Evolutionary conservation across 495 filamentous ascomycete genomes (phyloP).

Genomic region (Daldinia caldariorum): DNA sequence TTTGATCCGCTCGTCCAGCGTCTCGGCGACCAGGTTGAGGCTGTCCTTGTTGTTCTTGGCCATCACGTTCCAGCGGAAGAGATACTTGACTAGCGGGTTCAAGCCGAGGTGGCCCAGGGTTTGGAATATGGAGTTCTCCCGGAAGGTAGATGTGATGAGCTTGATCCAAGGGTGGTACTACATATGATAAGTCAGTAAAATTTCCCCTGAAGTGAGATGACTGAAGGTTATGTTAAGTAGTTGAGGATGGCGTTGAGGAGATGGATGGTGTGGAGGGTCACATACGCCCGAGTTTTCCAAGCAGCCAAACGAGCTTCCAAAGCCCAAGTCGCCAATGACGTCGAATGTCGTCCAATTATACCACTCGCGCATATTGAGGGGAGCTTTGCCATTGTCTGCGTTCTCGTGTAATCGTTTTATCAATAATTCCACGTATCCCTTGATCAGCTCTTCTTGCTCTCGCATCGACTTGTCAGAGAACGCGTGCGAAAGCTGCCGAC

Average conservation of each 20-base stretch:
- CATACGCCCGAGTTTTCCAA: conserved; percentile 53
- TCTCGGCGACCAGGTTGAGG: conserved; percentile 39
- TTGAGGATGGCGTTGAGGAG: background rate
- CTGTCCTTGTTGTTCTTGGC: conserved; percentile 34
- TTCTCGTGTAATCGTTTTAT: conserved; percentile 50
- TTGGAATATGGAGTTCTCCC: conserved; percentile 39
- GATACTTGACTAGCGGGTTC: conserved; percentile 4
- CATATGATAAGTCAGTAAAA: background rate
- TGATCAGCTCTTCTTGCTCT: conserved; percentile 58
- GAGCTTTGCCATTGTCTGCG: conserved; percentile 16
- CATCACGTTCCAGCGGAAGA: background rate
- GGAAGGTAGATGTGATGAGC: conserved; percentile 49
- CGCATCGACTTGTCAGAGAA: conserved; percentile 62
- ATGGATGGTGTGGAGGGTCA: conserved; percentile 12
- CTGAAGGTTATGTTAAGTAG: no score
- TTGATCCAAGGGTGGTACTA: conserved; percentile 58
- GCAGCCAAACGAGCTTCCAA: conserved; percentile 62
- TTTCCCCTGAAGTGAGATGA: background rate
- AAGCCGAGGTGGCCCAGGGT: conserved; percentile 35
- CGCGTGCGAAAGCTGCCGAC: conserved; percentile 62
- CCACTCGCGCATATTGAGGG: conserved; percentile 56
- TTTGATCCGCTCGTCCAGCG: conserved; percentile 49
- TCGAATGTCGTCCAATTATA: conserved; percentile 64
- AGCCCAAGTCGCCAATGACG: conserved; percentile 62
- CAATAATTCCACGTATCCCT: conserved; percentile 51